Evolutionary conservation across 2,329 filamentous ascomycete species (phyloP), one percentile per base, ranked within the genome.

Genomic region (Aspergillus sp.): DNA sequence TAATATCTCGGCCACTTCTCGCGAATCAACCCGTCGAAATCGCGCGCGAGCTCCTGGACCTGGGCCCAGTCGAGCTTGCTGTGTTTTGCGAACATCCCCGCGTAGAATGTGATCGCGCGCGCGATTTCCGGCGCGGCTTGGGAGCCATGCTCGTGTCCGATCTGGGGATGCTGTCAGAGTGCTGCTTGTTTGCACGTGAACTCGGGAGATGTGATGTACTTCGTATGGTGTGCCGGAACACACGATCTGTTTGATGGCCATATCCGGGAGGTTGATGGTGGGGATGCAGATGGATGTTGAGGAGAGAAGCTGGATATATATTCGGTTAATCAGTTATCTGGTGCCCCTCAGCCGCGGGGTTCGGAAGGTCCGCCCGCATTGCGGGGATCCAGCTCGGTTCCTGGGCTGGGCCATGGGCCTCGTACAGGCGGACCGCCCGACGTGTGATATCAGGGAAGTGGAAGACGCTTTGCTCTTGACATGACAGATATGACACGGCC

Each of bases 11-110:
- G 68, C 62, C 66, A 73, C 41, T 62, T 58, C 11, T 65, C 51
- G 22, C 70, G 66, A 2, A 83, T 73, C 9, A 74, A 66, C 51
- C 77, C 70, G 62, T 82, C 82, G 13, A 57, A 62, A 5, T 64
- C 63, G 13, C 70, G 61, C 0, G 81, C 80, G 12, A 76, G 71
- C 3, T 73, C 62, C 12, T 71, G 74, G 9, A 82, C 81, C 59
- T 78, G 61, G 0, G 69, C 58, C 81, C 81, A 83, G 24, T 72
- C 66, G 32, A 81, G 69, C 47, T 77, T 75, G 60, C 49, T 51
- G 38, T 50, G 44, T n/a, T 49, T 53, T 1, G 43, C 39, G 49
- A 57, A 57, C 18, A 57, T 49, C 13, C 26, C 48, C 18, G 48
- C 48, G 24, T 57, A 57, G 32, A 48, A 57, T 2, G 43, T 32